Percentiles rank a stretch among this genome's conserved stretches.
Conservation (phyloP, 805 yeast genomes). For the Yamadazyma laniorum region DNA sequence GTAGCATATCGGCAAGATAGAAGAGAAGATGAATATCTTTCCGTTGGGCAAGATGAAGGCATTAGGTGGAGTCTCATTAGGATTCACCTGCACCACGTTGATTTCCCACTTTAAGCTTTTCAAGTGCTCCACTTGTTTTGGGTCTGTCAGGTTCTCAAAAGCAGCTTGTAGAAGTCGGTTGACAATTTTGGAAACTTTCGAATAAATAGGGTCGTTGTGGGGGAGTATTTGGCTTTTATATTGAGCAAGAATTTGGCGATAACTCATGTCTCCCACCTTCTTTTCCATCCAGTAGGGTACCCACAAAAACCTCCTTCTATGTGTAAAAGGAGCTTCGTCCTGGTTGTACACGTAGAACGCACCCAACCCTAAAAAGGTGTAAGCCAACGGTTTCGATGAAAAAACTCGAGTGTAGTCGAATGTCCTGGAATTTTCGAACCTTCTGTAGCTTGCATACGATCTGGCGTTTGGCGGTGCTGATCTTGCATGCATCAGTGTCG, state of each 20-base stretch:
- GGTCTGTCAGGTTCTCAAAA: conserved; percentile 32
- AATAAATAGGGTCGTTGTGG: conserved; percentile 55
- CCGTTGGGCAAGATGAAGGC: conserved; percentile 97
- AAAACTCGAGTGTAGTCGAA: conserved; percentile 16
- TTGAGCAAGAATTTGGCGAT: conserved; percentile 57
- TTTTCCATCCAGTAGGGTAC: conserved; percentile 64
- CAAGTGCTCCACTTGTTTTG: conserved; percentile 34
- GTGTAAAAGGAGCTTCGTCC: conserved; percentile 80
- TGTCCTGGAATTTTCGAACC: conserved; percentile 20
- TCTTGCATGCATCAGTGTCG: too few species aligned
- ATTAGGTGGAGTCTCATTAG: conserved; percentile 77
- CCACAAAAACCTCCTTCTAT: conserved; percentile 69
- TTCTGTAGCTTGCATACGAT: conserved; percentile 14
- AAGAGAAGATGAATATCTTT: conserved; percentile 83
- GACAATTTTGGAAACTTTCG: conserved; percentile 61
- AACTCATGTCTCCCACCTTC: conserved; percentile 61
- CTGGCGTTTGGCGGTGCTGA: too few species aligned
- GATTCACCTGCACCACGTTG: conserved; percentile 63
- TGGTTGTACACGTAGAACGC: conserved; percentile 42
- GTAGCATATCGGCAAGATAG: conserved; percentile 72
- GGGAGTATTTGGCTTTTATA: conserved; percentile 58
- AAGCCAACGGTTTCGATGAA: conserved; percentile 31
- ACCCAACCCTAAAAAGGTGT: conserved; percentile 23
- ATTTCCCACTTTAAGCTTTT: conserved; percentile 66
- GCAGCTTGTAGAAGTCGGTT: conserved; percentile 60